phyloP scores from a whole-genome alignment of 169 alveolate species.

The Eimeria mitis region DNA sequence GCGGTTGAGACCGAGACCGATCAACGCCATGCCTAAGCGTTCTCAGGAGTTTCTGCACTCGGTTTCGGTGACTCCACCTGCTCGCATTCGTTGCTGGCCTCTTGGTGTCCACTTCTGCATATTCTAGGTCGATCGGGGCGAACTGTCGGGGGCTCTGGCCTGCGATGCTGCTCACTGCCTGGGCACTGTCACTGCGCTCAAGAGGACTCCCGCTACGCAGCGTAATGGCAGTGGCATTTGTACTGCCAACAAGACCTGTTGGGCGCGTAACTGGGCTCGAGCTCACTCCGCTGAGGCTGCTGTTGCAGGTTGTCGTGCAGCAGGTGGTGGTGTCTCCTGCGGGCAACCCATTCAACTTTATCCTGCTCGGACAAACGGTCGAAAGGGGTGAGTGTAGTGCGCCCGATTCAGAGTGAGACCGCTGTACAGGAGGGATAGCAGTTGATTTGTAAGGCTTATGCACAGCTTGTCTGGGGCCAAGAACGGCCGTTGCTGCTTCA shows the following conservation, averaged over 20 bases:
- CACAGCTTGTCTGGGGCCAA: conserved; percentile 6
- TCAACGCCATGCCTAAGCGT: not conserved
- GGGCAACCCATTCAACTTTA: conserved; percentile 42
- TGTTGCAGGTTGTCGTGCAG: conserved; percentile 59
- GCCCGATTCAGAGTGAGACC: not conserved
- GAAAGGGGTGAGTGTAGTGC: not conserved
- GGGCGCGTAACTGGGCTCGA: conserved; percentile 27
- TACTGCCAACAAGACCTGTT: not conserved
- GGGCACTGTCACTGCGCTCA: conserved; percentile 69
- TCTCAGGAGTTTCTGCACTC: conserved; percentile 9
- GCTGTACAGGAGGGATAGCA: not conserved
- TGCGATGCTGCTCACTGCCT: conserved; percentile 54
- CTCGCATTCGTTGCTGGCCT: not conserved
- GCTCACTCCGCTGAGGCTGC: conserved; percentile 62
- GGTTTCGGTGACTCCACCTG: conserved; percentile 15
- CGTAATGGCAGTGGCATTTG: conserved; percentile 23
- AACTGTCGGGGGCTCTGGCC: conserved; percentile 23
- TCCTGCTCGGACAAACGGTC: not conserved
- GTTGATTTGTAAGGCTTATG: not conserved
- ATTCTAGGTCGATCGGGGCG: not conserved
- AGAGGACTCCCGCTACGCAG: not conserved
- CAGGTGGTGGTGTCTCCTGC: conserved; percentile 45
- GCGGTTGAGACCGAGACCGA: conserved; percentile 56
- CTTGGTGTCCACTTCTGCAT: not conserved
- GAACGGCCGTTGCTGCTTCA: not conserved